Evolutionary conservation across 176 grass and related monocot species (phyloP).

Genomic region (Calamus simplicifolius): DNA sequence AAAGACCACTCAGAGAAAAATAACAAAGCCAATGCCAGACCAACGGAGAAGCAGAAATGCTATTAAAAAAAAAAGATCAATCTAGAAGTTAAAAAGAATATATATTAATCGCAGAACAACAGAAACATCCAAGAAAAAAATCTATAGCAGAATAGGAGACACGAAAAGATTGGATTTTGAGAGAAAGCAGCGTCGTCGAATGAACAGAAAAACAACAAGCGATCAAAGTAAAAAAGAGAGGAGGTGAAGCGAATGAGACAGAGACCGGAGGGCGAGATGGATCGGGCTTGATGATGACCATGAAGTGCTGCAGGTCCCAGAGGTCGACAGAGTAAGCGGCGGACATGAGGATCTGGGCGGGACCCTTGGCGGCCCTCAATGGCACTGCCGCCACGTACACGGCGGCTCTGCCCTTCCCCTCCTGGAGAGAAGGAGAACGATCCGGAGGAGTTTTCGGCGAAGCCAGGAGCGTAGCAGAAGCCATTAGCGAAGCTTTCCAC

Average conservation of each 20-base stretch:
- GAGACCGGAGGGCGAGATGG: slow-evolving; percentile 30
- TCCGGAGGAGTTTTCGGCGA: neutral
- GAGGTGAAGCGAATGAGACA: neutral
- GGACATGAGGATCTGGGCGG: slow-evolving; percentile 47
- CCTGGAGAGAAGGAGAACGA: slow-evolving; percentile 1
- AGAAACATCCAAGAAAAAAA: no score
- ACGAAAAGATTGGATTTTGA: no score
- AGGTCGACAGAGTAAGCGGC: slow-evolving; percentile 38
- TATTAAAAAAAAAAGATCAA: neutral
- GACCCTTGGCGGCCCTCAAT: slow-evolving; percentile 45
- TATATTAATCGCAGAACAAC: no score
- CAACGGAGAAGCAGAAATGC: neutral
- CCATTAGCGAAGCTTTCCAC: no score
- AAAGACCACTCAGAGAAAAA: neutral
- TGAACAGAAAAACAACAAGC: no score
- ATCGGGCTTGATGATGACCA: slow-evolving; percentile 56
- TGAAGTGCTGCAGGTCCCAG: slow-evolving; percentile 72
- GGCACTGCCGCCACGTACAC: slow-evolving; percentile 76
- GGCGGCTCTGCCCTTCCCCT: slow-evolving; percentile 5
- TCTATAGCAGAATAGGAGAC: no score
- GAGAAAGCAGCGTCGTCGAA: no score
- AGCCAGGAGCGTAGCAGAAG: no score
- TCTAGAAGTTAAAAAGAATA: neutral
- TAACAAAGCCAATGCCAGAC: neutral
- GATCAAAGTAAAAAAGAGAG: neutral